phyloP scores from a whole-genome alignment of 2,329 filamentous ascomycete species.

The Colletotrichum sp. region DNA sequence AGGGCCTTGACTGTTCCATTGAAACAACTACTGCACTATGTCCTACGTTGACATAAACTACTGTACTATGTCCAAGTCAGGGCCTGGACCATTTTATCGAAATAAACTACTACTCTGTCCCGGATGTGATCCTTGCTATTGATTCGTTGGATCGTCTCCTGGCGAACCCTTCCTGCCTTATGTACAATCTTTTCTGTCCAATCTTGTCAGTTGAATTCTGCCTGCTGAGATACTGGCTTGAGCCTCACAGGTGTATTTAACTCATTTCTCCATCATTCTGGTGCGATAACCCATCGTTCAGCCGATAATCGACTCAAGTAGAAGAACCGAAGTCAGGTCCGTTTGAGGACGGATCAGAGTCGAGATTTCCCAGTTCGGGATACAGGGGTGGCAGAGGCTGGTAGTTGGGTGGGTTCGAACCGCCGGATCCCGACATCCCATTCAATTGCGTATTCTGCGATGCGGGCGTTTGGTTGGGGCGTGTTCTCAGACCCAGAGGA shows the following conservation, averaged over 20 bases:
- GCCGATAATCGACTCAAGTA: not conserved
- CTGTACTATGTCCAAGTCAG: not conserved
- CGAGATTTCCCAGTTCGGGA: not conserved
- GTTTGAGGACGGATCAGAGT: not conserved
- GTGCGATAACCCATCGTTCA: not conserved
- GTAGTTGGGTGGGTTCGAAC: not conserved
- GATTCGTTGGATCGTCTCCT: not conserved
- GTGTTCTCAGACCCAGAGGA: not conserved
- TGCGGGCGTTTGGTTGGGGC: not conserved
- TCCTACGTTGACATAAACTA: not conserved
- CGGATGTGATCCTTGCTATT: not conserved
- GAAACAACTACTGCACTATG: not conserved
- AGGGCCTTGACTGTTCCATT: not conserved
- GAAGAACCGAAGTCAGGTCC: not conserved
- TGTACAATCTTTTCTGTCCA: not conserved
- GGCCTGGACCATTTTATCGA: no score
- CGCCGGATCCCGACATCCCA: not conserved
- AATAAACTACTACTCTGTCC: not conserved
- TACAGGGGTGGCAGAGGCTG: not conserved
- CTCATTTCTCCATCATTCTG: not conserved
- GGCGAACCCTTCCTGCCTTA: not conserved
- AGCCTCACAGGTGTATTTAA: not conserved
- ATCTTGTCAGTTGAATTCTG: not conserved
- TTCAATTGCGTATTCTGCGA: not conserved
- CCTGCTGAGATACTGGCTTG: not conserved